A percentile compares a stretch with the other conserved stretches of the same genome.
Conservation (phyloP, 441 rosid species). For the Omphalea diandra region DNA sequence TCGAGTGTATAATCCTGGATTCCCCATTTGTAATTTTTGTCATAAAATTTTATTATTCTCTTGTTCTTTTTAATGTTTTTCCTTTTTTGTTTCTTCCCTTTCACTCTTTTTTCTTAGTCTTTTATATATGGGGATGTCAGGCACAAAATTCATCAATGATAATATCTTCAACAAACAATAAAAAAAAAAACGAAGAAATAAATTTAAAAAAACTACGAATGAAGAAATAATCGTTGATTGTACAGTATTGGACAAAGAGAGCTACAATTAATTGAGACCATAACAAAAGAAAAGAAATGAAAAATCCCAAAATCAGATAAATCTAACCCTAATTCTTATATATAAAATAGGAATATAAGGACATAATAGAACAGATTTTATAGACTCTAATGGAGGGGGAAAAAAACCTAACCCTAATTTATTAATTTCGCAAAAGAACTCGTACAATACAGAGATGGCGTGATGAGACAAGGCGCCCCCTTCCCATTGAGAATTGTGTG, state of each 20-base stretch:
- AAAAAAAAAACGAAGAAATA: slow-evolving; percentile 22
- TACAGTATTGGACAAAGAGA: slow-evolving; percentile 32
- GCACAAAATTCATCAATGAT: slow-evolving; percentile 26
- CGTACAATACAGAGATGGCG: too few species aligned
- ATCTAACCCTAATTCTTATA: slow-evolving; percentile 23
- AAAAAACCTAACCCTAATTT: too few species aligned
- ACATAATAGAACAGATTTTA: too few species aligned
- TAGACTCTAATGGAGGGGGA: too few species aligned
- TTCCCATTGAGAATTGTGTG: too few species aligned
- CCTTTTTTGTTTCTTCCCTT: slow-evolving; percentile 12
- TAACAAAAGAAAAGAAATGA: slow-evolving; percentile 5
- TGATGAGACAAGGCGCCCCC: too few species aligned
- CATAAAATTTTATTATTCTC: slow-evolving; percentile 18
- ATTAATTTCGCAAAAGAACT: too few species aligned
- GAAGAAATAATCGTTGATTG: slow-evolving; percentile 36
- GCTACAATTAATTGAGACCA: slow-evolving; percentile 21
- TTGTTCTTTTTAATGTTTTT: slow-evolving; percentile 11
- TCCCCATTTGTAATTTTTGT: slow-evolving; percentile 51
- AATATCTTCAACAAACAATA: slow-evolving; percentile 19
- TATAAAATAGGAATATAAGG: too few species aligned
- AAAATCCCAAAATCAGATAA: slow-evolving; percentile 7
- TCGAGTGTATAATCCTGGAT: slow-evolving; percentile 45
- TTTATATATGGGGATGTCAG: slow-evolving; percentile 23
- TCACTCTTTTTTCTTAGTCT: neutral
- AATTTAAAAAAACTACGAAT: slow-evolving; percentile 20